These are phyloP conservation scores for Acanthamoeba healyi DNA, from an alignment of 208 protist genomes.

Conservation along the genomic window DNA sequence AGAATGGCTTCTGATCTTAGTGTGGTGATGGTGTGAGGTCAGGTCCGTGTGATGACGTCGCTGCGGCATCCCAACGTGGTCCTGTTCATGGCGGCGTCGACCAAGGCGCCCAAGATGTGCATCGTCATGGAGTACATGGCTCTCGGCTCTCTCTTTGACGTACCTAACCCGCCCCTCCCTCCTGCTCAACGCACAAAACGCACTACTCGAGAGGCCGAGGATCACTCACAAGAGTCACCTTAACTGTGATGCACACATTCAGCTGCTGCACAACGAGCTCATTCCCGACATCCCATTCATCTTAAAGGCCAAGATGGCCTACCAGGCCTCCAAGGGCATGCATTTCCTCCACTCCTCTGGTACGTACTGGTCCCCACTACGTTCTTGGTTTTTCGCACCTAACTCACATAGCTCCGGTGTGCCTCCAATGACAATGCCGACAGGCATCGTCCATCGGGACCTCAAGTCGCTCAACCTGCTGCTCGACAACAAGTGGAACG, in stretches of 20 bases:
- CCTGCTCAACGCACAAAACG: background rate
- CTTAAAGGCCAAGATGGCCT: background rate
- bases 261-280: background rate
- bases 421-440: too few relatives aligned
- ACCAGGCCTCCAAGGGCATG: background rate
- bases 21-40: too few relatives aligned
- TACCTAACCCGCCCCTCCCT: background rate
- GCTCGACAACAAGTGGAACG: conserved; percentile 44
- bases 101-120: background rate
- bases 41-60: conserved; percentile 80
- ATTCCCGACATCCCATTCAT: background rate
- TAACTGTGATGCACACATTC: too few relatives aligned
- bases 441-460: background rate
- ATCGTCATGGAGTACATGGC: conserved; percentile 35
- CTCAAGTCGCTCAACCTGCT: conserved; percentile 50
- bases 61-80: conserved; percentile 82
- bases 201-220: too few relatives aligned
- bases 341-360: background rate
- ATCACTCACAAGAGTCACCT: background rate
- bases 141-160: background rate
- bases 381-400: too few relatives aligned
- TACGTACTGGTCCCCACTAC: too few relatives aligned
- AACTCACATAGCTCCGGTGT: too few relatives aligned
- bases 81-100: conserved; percentile 83
- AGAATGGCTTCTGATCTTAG: background rate